Conservation (phyloP, 2,329 filamentous ascomycete species). For the Pseudocercospora cruenta region DNA sequence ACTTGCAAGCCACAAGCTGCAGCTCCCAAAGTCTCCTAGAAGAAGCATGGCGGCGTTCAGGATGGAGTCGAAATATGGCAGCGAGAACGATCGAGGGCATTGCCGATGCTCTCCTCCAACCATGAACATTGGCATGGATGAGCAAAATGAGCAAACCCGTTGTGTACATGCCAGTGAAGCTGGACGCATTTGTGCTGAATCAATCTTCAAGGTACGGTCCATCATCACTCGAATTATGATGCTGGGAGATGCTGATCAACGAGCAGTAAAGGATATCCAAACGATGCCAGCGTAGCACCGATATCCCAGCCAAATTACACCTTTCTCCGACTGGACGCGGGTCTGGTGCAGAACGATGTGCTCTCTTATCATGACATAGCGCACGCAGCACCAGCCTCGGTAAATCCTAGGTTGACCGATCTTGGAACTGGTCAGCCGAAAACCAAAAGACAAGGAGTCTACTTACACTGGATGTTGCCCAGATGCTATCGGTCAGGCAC, state of each 20-base stretch:
- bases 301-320: conserved; percentile 10
- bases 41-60: too few relatives aligned
- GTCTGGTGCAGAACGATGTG: conserved; percentile 5
- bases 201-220: not conserved
- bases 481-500: conserved; percentile 8
- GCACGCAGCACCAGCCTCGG: not conserved
- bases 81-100: not conserved
- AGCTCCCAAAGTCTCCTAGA: too few relatives aligned
- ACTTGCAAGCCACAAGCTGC: too few relatives aligned
- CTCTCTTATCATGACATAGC: conserved; percentile 3
- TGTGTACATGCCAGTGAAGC: conserved; percentile 9
- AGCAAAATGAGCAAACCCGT: not conserved
- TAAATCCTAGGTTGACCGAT: conserved; percentile 8
- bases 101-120: not conserved
- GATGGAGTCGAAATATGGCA: too few relatives aligned
- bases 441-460: conserved; percentile 2
- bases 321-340: not conserved
- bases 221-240: not conserved
- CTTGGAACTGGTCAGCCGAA: not conserved
- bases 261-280: not conserved
- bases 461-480: conserved; percentile 13
- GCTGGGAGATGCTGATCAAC: not conserved
- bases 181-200: conserved; percentile 14
- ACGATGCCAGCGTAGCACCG: conserved; percentile 4
- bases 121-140: not conserved